A percentile compares a stretch with the other conserved stretches of the same genome.
Evolutionary conservation across 768 basidiomycete species (phyloP).

Genomic region (Psilocybe sp.): DNA sequence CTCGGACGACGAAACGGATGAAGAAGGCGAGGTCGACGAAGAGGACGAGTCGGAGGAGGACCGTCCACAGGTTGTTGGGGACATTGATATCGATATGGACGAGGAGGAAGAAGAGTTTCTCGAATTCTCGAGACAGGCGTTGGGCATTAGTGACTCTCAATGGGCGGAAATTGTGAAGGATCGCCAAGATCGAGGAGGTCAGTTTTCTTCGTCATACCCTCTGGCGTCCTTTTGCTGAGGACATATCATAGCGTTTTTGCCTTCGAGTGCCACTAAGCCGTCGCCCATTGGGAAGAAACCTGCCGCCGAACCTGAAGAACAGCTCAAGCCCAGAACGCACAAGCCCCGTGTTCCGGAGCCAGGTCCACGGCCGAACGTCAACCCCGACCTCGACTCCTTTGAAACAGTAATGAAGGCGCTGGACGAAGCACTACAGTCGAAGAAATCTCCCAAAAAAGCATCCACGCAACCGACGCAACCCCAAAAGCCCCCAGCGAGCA

Average conservation of each 20-base stretch:
- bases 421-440: slow-evolving; percentile 71
- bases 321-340: slow-evolving; percentile 14
- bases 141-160: slow-evolving; percentile 87
- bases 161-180: slow-evolving; percentile 87
- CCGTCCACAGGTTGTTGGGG: slow-evolving; percentile 77
- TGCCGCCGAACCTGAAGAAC: slow-evolving; percentile 7
- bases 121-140: slow-evolving; percentile 87
- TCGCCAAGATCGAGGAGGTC: slow-evolving; percentile 79
- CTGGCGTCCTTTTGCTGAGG: slow-evolving; percentile 3
- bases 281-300: slow-evolving; percentile 7
- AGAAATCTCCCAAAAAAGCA: slow-evolving; percentile 5
- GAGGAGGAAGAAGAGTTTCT: slow-evolving; percentile 95
- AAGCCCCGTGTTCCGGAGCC: slow-evolving; percentile 18
- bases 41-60: slow-evolving; percentile 73
- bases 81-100: slow-evolving; percentile 87
- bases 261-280: slow-evolving; percentile 32
- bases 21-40: slow-evolving; percentile 49
- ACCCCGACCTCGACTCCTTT: slow-evolving; percentile 84
- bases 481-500: slow-evolving; percentile 14
- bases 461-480: background rate
- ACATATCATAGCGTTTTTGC: slow-evolving; percentile 53
- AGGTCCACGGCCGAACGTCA: slow-evolving; percentile 41
- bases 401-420: slow-evolving; percentile 96
- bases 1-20: slow-evolving; percentile 85
- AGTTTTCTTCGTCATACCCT: slow-evolving; percentile 21